Evolutionary conservation across 805 yeast genomes (phyloP).

Genomic region (Schizosaccharomyces osmophilus): DNA sequence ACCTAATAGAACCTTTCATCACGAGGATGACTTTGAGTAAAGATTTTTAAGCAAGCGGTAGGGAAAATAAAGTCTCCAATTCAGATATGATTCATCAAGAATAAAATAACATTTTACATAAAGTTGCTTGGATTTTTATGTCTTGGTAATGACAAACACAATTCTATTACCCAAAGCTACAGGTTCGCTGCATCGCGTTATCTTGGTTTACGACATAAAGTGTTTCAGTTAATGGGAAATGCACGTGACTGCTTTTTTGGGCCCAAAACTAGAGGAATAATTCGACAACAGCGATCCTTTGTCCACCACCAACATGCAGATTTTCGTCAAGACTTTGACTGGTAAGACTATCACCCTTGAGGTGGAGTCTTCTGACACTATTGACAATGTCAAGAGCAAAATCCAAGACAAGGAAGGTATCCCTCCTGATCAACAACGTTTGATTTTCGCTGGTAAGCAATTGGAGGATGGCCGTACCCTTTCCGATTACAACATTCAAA

Average conservation of each 20-base stretch:
- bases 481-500: conserved; percentile 86
- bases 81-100: no score
- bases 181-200: no score
- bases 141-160: no score
- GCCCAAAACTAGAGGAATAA: no score
- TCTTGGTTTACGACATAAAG: no score
- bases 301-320: not conserved
- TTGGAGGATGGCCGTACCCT: conserved; percentile 61
- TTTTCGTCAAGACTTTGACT: conserved; percentile 94
- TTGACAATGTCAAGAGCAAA: conserved; percentile 90
- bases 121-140: no score
- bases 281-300: not conserved
- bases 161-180: no score
- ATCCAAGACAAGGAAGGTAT: conserved; percentile 95
- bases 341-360: conserved; percentile 87
- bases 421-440: conserved; percentile 94
- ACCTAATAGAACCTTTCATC: no score
- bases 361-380: conserved; percentile 91
- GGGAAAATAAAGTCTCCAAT: no score
- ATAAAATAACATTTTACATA: no score
- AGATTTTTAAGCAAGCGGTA: no score
- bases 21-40: no score
- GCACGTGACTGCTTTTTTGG: not conserved
- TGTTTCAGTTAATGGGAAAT: not conserved
- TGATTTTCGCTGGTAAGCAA: conserved; percentile 93